A percentile compares a stretch with the other conserved stretches of the same genome.
These are phyloP conservation scores for Talaromyces amestolkiae DNA, from an alignment of 2,329 filamentous ascomycete species.

Conservation along the genomic window DNA sequence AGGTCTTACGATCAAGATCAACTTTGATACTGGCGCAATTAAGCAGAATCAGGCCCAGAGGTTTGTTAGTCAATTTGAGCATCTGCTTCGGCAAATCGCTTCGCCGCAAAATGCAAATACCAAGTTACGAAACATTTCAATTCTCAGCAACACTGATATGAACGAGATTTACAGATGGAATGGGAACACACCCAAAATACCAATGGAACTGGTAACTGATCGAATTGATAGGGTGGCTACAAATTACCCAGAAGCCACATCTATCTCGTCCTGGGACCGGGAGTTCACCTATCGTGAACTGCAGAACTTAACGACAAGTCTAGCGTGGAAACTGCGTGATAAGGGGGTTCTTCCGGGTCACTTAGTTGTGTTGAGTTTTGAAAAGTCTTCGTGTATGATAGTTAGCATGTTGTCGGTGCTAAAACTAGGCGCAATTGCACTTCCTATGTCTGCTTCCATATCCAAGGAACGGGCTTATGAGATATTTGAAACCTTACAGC, in stretches of 20 bases:
- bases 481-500: conserved; percentile 10
- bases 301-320: conserved; percentile 31
- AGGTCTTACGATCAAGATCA: not conserved
- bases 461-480: not conserved
- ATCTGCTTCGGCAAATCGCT: conserved; percentile 7
- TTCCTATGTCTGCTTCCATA: conserved; percentile 7
- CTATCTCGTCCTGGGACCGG: conserved; percentile 34
- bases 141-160: conserved; percentile 2
- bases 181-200: not conserved
- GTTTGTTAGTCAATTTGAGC: conserved; percentile 8
- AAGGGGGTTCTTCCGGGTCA: conserved; percentile 30
- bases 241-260: conserved; percentile 25
- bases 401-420: conserved; percentile 21
- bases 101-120: not conserved
- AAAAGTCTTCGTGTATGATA: conserved; percentile 21
- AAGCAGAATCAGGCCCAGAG: conserved; percentile 7
- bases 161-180: conserved; percentile 10
- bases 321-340: conserved; percentile 31
- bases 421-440: conserved; percentile 20
- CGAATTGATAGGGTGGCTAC: not conserved
- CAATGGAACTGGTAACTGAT: conserved; percentile 9
- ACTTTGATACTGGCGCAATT: conserved; percentile 13
- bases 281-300: conserved; percentile 32
- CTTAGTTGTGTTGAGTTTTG: conserved; percentile 27
- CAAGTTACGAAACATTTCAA: not conserved